A percentile compares a stretch with the other conserved stretches of the same genome.
phyloP scores from a whole-genome alignment of 345 rosid species.

The Lumnitzera racemosa region DNA sequence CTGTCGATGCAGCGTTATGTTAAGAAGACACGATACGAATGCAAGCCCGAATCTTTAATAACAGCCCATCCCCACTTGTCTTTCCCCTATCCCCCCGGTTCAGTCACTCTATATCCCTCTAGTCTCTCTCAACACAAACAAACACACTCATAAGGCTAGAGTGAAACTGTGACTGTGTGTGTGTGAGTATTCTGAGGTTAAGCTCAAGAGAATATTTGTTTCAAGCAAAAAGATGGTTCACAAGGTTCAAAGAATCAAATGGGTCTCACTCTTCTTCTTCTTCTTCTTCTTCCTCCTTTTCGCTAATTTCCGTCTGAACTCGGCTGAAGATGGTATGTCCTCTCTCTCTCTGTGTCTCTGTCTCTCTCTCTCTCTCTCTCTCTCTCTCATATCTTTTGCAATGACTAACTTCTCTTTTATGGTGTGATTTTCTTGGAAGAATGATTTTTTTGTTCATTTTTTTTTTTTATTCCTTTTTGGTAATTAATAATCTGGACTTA shows the following conservation, averaged over 20 bases:
- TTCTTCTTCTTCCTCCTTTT: conserved; percentile 24
- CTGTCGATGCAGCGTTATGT: too few species aligned
- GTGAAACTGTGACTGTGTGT: too few species aligned
- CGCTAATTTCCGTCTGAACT: conserved; percentile 27
- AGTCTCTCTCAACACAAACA: too few species aligned
- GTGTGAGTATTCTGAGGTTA: too few species aligned
- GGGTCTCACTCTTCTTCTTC: conserved; percentile 24
- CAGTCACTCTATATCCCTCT: too few species aligned
- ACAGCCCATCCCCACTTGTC: conserved; percentile 25
- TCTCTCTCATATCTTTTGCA: conserved; percentile 2
- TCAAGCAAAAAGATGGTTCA: conserved; percentile 25
- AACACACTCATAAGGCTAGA: conserved; percentile 2
- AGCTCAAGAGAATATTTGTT: too few species aligned
- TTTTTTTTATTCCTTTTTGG: too few species aligned
- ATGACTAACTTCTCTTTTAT: too few species aligned
- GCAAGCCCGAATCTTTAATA: conserved; percentile 39
- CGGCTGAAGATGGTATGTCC: conserved; percentile 62
- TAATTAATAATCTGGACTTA: too few species aligned
- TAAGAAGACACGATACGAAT: too few species aligned
- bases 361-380: conserved; percentile 18
- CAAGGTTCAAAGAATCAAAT: conserved; percentile 23
- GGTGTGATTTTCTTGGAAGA: too few species aligned
- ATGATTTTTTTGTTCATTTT: too few species aligned
- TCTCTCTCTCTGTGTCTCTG: conserved; percentile 6
- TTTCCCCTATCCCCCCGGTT: conserved; percentile 10